Conservation (phyloP, 306 rosid species). For the Fagus sylvatica region DNA sequence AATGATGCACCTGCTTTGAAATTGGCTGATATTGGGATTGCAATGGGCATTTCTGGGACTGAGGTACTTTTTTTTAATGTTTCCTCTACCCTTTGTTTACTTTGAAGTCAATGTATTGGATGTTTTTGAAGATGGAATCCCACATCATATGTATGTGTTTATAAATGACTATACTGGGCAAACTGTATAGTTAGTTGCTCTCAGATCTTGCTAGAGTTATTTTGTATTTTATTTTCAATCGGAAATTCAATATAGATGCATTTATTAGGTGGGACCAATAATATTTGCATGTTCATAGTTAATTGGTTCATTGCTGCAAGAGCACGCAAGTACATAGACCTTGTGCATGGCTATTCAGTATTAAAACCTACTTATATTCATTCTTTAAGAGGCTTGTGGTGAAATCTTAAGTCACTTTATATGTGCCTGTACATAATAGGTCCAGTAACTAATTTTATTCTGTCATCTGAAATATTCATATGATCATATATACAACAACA, state of each 20-base stretch:
- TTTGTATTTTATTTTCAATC: no score
- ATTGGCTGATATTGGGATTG: slow-evolving; percentile 95
- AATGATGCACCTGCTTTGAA: slow-evolving; percentile 98
- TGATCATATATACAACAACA: background rate
- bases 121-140: background rate
- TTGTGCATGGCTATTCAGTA: background rate
- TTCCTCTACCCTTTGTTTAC: background rate
- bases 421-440: background rate
- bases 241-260: background rate
- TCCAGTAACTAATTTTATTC: background rate
- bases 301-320: background rate
- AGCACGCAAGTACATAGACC: background rate
- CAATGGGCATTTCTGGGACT: slow-evolving; percentile 97
- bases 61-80: slow-evolving; percentile 52
- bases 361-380: background rate
- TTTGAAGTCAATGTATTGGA: background rate
- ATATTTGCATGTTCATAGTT: background rate
- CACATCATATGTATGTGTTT: background rate
- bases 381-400: background rate
- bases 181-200: background rate
- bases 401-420: background rate
- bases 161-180: background rate
- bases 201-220: background rate
- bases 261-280: background rate
- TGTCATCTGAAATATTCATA: background rate